These are phyloP conservation scores for Saussurea involucrata DNA, from an alignment of 129 eudicot species.

Conservation along the genomic window DNA sequence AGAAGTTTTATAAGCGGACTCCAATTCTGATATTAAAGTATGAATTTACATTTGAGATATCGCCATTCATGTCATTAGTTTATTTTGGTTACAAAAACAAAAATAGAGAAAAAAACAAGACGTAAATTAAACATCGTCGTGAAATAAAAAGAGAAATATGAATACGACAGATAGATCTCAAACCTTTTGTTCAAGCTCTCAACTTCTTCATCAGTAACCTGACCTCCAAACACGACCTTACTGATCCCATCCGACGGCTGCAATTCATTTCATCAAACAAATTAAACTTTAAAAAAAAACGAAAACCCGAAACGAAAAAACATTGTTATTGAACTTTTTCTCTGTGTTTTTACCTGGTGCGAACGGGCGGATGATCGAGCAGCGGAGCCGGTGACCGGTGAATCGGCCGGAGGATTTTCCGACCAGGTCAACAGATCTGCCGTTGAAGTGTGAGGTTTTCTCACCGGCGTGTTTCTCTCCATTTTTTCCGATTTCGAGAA, in stretches of 20 bases:
- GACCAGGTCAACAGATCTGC: constrained; percentile 98
- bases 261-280: not conserved
- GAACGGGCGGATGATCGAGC: constrained; percentile 57
- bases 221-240: constrained; percentile 94
- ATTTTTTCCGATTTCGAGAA: constrained; percentile 26
- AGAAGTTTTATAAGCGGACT: not conserved
- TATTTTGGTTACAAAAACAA: not conserved
- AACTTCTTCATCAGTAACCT: constrained; percentile 92
- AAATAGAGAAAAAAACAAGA: not conserved
- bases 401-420: constrained; percentile 65
- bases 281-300: not conserved
- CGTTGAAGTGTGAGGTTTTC: constrained; percentile 90
- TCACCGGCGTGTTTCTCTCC: constrained; percentile 77
- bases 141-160: not conserved
- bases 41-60: not conserved
- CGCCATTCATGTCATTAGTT: not conserved
- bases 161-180: constrained; percentile 25
- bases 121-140: not conserved
- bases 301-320: not conserved
- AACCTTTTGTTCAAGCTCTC: constrained; percentile 85
- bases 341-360: constrained; percentile 38
- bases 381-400: constrained; percentile 37
- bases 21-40: not conserved
- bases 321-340: not conserved
- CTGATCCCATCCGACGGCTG: constrained; percentile 99